Base-by-base conservation (phyloP, 164 flowering plant genomes). In the Cinnamomum chago region DNA sequence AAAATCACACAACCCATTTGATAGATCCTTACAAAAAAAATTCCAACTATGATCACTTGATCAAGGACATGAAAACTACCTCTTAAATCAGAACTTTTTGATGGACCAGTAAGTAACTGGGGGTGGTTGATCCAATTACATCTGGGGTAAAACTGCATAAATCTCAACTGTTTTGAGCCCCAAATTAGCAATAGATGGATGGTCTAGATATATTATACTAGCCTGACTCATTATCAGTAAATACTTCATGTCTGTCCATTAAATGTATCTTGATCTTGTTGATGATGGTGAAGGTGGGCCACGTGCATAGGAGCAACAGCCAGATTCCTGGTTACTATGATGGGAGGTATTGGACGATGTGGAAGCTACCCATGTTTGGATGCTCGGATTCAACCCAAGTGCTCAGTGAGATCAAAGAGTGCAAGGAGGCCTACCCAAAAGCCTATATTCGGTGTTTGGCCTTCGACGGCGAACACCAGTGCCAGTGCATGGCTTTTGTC, bases 301-400 rank as follows among this genome's bases (percentile, higher is more conserved):
- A 73, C 35, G 87, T 92, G 60, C 50, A 73, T 23, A 81, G 92
- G 68, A 82, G 73, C 64, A 83, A 92, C 58, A 88, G 90, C 81
- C 55, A 79, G 68, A 89, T 88, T 64, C 91, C 94, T 5, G 91
- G 91, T 7, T 91, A 88, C 88, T 91, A 91, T 73, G 96, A 91
- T 62, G 93, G 93, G 60, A 82, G 93, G 74, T 91, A 89, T 58
- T 90, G 93, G 92, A 90, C 93, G 23, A 68, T 90, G 70, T 89
- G 92, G 93, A 88, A 88, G 84, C 84, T 91, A 76, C 92, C 93
- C 3, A 91, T 88, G 96, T 89, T 89, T 76, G 93, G 96, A 0
- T 90, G 91, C 86, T 84, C 18, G 18, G 90, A 90, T 67, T 52
- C 90, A 0, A 74, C 88, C 5, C 90, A 86, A 71, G 90, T 91